Base-by-base conservation (phyloP, 2,329 filamentous ascomycete genomes). In the Stemphylium lycopersici region DNA sequence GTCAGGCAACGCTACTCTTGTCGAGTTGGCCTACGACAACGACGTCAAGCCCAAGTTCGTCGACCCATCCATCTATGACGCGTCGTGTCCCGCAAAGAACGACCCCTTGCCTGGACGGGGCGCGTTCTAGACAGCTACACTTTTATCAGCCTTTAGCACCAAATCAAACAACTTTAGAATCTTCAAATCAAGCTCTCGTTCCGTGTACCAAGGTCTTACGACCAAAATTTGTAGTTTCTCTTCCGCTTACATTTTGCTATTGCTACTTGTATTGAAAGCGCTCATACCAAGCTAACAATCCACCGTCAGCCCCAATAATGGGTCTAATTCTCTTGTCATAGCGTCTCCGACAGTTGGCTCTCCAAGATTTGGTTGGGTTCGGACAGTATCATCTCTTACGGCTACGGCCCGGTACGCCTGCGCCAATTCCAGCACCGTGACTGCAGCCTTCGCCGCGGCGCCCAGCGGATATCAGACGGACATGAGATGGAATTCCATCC, bases 71-170 rank as follows among this genome's bases (percentile, higher is more conserved):
- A 50, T 45, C 7, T 69, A 69, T 26, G 67, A 70, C 42, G 47
- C 43, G 24, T 39, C 54, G 4, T 71, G 68, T 37, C 62, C 65
- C 31, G 48, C 47, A 4, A 60, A 57, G 39, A 70, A 68, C 24
- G 66, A 68, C 40, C 64, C 67, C 5, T 32, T 67, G 15, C 66
- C 64, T 38, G 66, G 58, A 15, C 61, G 59, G 48, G 66, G 65
- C 20, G 65, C 58, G 2, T 67, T 68, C 36, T 68, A 65, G 40
- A 41, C 31, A 16, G 31, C 37, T 8, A n/a, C 8, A 22, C n/a
- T 13, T 5, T 34, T 6, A 15, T 41, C 16, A 18, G 4, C 11
- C 8, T 22, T 44, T 32, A 13, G 8, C 7, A 20, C 20, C 15
- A 32, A 29, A 43, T 20, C 16, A 20, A 13, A 7, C 26, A 29